A percentile compares a stretch with the other conserved stretches of the same genome.
Conservation (phyloP, 2,329 filamentous ascomycete species). For the Ceratocystis colombiana region DNA sequence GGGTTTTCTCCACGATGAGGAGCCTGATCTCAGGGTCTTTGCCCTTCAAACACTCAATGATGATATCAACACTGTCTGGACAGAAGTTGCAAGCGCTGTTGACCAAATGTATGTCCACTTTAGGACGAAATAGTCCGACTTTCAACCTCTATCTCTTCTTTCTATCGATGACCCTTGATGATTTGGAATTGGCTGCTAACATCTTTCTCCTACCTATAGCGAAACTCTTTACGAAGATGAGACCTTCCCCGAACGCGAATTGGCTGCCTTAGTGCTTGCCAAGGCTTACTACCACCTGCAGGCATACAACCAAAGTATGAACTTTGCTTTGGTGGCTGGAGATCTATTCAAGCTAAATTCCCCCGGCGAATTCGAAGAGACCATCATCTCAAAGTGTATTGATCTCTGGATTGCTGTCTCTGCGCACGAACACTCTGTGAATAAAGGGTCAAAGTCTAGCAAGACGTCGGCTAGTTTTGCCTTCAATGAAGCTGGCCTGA, state of each 20-base stretch:
- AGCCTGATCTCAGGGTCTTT: constrained; percentile 87
- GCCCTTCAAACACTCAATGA: constrained; percentile 91
- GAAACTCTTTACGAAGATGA: constrained; percentile 97
- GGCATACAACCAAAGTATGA: constrained; percentile 99
- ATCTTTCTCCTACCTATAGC: constrained; percentile 40
- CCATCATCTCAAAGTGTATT: constrained; percentile 95
- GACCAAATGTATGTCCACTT: constrained; percentile 66
- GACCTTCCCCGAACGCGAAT: constrained; percentile 80
- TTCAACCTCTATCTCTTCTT: constrained; percentile 15
- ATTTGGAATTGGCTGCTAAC: background rate
- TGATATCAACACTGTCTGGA: constrained; percentile 95
- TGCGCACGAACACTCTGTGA: constrained; percentile 41
- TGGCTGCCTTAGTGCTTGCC: constrained; percentile 85
- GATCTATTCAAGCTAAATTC: constrained; percentile 89
- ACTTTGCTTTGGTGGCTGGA: constrained; percentile 87
- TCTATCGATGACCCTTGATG: background rate
- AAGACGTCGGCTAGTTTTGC: constrained; percentile 64
- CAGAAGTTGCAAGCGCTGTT: constrained; percentile 84
- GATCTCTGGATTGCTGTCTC: constrained; percentile 87
- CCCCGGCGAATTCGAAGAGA: constrained; percentile 94
- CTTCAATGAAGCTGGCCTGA: constrained; percentile 57
- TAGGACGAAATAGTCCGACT: background rate
- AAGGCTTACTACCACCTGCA: constrained; percentile 99
- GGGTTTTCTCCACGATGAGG: constrained; percentile 89
- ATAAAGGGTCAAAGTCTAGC: constrained; percentile 35